These are phyloP conservation scores for Metarhizium humberi DNA, from an alignment of 2,329 filamentous ascomycete genomes.

Conservation along the genomic window DNA sequence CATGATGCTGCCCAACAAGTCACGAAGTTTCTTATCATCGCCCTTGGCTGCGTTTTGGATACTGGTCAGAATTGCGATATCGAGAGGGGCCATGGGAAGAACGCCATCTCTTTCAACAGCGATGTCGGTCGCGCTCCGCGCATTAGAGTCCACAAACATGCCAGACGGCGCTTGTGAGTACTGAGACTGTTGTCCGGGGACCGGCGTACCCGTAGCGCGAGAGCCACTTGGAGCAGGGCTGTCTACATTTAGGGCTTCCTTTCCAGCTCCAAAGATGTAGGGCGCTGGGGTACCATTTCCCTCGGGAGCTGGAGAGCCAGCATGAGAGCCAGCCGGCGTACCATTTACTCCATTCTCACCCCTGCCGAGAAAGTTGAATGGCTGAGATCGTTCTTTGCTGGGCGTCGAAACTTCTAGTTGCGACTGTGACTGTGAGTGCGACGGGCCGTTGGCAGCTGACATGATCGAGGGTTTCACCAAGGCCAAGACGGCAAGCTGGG, in stretches of 20 bases:
- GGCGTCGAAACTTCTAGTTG: conserved; percentile 43
- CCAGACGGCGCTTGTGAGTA: conserved; percentile 29
- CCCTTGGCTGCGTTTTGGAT: conserved; percentile 80
- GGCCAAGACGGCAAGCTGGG: conserved; percentile 61
- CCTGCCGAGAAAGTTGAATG: conserved; percentile 56
- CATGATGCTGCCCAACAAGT: conserved; percentile 86
- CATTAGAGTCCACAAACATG: conserved; percentile 40
- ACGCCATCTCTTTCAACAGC: conserved; percentile 69
- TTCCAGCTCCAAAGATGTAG: conserved; percentile 44
- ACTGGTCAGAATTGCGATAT: conserved; percentile 80
- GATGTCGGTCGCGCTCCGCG: conserved; percentile 42
- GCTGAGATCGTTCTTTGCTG: conserved; percentile 53
- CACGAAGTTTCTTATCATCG: conserved; percentile 87
- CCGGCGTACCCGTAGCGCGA: conserved; percentile 39
- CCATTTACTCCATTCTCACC: conserved; percentile 63
- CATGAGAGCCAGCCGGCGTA: conserved; percentile 77
- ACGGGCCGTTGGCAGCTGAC: conserved; percentile 32
- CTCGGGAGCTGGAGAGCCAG: conserved; percentile 81
- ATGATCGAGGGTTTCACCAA: conserved; percentile 51
- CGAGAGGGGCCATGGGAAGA: conserved; percentile 73
- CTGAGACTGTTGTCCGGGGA: conserved; percentile 22
- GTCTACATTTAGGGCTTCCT: conserved; percentile 34
- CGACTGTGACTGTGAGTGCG: conserved; percentile 27
- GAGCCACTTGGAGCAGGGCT: conserved; percentile 45
- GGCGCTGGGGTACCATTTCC: conserved; percentile 57